phyloP scores from a whole-genome alignment of 371 early-diverging fungal genomes.

The Amoeboradix gromovi region DNA sequence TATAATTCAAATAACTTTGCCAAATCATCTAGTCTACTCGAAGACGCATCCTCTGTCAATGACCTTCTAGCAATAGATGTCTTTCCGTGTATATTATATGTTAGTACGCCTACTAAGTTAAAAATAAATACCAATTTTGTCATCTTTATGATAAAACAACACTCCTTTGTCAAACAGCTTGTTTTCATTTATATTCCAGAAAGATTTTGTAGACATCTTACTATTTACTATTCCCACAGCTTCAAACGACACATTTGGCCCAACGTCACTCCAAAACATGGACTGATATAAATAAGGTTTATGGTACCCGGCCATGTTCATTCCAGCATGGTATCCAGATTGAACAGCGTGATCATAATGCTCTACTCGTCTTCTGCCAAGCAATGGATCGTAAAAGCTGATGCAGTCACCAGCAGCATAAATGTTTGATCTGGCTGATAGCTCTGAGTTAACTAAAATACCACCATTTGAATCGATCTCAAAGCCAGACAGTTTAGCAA shows the following conservation, averaged over 20 bases:
- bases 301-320: conserved; percentile 29
- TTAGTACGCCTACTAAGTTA: background rate
- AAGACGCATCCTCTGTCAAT: background rate
- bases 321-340: conserved; percentile 34
- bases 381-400: conserved; percentile 35
- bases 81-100: background rate
- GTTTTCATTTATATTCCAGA: conserved; percentile 16
- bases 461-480: conserved; percentile 38
- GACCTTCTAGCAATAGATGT: background rate
- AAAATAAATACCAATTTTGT: conserved; percentile 9
- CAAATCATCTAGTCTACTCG: background rate
- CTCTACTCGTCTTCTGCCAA: conserved; percentile 43
- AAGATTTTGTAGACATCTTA: conserved; percentile 29
- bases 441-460: conserved; percentile 40
- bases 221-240: conserved; percentile 37
- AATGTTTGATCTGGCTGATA: conserved; percentile 36
- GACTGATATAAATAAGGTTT: conserved; percentile 38
- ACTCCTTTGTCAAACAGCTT: conserved; percentile 32
- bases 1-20: background rate
- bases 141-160: conserved; percentile 32
- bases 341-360: conserved; percentile 34
- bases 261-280: conserved; percentile 43
- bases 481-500: conserved; percentile 32
- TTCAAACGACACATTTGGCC: conserved; percentile 37
- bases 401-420: conserved; percentile 44